Base-by-base conservation (phyloP, 495 filamentous ascomycete species). In the Collariella sp. region DNA sequence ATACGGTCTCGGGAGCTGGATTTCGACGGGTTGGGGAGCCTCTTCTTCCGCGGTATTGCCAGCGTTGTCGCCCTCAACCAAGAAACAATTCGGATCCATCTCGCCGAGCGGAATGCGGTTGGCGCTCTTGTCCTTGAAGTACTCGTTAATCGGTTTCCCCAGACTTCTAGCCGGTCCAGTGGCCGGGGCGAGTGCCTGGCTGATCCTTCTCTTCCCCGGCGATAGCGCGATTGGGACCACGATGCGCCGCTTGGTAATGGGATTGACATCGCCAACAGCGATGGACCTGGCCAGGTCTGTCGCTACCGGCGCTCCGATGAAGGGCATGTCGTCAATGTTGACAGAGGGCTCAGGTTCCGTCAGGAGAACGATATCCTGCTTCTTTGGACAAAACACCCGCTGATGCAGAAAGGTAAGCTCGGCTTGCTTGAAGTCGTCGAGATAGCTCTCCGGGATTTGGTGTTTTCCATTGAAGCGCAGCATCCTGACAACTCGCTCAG, bases 351-450 rank as follows among this genome's bases (percentile, higher is more conserved):
- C 80, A 0, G 79, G 82, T 13, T 79, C 68, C 9, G 83, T 89
- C 51, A 90, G 72, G 50, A 87, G 83, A 26, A 95, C 85, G 23
- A 96, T 67, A 36, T 80, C 72, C 42, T 83, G 74, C 20, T 76
- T 74, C 46, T 79, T 72, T 0, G 90, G 89, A 62, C 91, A 97
- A 65, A 86, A 99, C 2, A 97, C 94, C 59, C 94, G 83, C 68
- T 95, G 91, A 62, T 97, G 84, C 7, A 94, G 76, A 64, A 99
- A 99, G 0, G 94, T 96, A 52, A 85, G 75, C 64, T 97, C 93
- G 0, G 94, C 94, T 62, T 87, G 83, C 49, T 78, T 73, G 66
- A 96, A 97, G 22, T 79, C 72, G 16, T 84, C 79, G 5, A 89
- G 70, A 67, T 96, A 99, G 55, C 83, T 80, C 2, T 79, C 61